Conservation (phyloP, 306 rosid species). For the Urtica urens region DNA sequence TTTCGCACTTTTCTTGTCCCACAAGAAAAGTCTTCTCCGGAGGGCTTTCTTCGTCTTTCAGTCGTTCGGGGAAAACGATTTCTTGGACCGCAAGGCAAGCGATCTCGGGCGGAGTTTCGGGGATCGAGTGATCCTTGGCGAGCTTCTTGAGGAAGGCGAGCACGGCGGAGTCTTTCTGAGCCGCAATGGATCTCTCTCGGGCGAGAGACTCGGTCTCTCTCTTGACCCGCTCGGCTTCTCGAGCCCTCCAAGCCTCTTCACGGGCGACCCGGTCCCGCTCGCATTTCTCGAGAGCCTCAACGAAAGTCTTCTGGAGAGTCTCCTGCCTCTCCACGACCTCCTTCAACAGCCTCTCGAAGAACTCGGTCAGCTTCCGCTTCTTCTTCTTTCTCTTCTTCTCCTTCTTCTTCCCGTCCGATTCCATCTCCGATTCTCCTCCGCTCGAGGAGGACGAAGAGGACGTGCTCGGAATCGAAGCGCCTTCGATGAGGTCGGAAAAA, state of each 20-base stretch:
- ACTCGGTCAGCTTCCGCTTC: slow-evolving; percentile 38
- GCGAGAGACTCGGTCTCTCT: slow-evolving; percentile 48
- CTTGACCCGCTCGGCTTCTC: slow-evolving; percentile 48
- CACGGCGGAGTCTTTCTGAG: slow-evolving; percentile 68
- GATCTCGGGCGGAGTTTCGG: slow-evolving; percentile 23
- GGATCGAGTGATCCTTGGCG: slow-evolving; percentile 29
- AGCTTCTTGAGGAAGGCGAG: slow-evolving; percentile 46
- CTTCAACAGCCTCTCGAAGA: slow-evolving; percentile 51
- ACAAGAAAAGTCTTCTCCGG: slow-evolving; percentile 1
- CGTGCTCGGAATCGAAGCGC: slow-evolving; percentile 14
- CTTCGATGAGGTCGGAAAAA: slow-evolving; percentile 16
- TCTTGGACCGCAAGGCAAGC: slow-evolving; percentile 1
- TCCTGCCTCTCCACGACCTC: slow-evolving; percentile 65
- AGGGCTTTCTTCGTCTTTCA: slow-evolving; percentile 22
- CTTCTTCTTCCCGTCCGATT: slow-evolving; percentile 24
- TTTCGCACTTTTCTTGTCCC: slow-evolving; percentile 20
- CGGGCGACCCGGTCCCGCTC: slow-evolving; percentile 57
- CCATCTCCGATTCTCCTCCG: too few relatives aligned
- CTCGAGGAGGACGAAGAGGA: slow-evolving; percentile 32
- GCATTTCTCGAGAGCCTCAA: slow-evolving; percentile 52
- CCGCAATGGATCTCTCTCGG: slow-evolving; percentile 61
- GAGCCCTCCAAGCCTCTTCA: slow-evolving; percentile 64
- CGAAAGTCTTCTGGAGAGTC: slow-evolving; percentile 44
- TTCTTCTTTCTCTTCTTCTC: slow-evolving; percentile 21
- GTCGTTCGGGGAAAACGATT: neutral